Evolutionary conservation across 2,329 filamentous ascomycete genomes (phyloP), one percentile per base, ranked within the genome.

Genomic region (Nigrospora osmanthi): DNA sequence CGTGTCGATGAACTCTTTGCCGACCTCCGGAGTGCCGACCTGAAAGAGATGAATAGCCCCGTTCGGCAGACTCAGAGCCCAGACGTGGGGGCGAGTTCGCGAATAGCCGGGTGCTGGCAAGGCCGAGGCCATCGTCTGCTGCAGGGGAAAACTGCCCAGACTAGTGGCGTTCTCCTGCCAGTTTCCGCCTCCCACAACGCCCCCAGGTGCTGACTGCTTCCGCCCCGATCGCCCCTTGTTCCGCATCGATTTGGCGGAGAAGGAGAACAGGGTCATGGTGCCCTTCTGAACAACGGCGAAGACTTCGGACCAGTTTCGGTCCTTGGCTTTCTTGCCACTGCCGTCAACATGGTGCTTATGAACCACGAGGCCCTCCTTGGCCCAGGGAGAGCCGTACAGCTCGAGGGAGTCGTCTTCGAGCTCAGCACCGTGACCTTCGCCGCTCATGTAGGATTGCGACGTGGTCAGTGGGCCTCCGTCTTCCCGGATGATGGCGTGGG

Each of bases 11-110:
- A 96, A 98, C 62, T 98, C 93, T 54, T 86, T 85, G 55, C 90
- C 87, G 56, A 97, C 95, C 56, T 98, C 93, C 0, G 88, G 81
- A 1, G 93, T 98, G 45, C 93, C 93, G 40, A 93, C 93, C 59
- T 97, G 90, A 75, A 98, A 98, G n/a, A 98, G 76, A 62, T 98
- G 93, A 1, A 98, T 90, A 1, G 91, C 91, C 12, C 93, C 93
- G 2, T 84, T 94, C 0, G 93, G 91, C 38, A 98, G 71, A 50
- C 87, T 95, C 42, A 98, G 70, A 3, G 93, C 91, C 86, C 90
- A 98, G 1, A 98, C 93, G 61, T 97, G 83, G 5, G 90, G 90
- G 11, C 93, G 78, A 28, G 83, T 79, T 58, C 94, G 89, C 32
- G 89, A 96, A 65, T 97, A 97, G 11, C 93, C 93, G 0, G 93